Base-by-base conservation (phyloP, 352 stramenopile species). In the Aphanomyces astaci region DNA sequence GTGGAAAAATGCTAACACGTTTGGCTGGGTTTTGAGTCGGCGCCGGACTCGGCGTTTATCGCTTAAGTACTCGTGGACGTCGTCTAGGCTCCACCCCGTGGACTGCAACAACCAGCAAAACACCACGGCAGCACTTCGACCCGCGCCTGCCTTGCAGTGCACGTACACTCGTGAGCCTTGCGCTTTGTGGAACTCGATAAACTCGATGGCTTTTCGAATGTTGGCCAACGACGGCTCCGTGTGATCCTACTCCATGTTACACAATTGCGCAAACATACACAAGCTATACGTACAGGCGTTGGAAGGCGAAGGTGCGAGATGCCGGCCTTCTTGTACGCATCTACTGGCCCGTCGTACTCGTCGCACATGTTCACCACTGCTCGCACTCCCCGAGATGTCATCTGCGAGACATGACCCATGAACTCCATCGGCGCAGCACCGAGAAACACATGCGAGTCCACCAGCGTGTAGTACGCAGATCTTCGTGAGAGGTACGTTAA, bases 291-390 rank as follows among this genome's bases (percentile, higher is more conserved):
- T 81, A 96, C 87, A 5, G 97, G 90, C 4, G 93, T 98, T 3
- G 87, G 92, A 1, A 98, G 74, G 33, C 81, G 79, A 15, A 98
- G 78, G 53, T 98, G 84, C 46, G 86, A 72, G n/a, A 98, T 96
- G 54, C 91, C 83, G 9, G 91, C 72, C 63, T 87, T 80, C 59
- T 81, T 75, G 79, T 98, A 98, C 56, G 92, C 79, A 24, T 73
- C 70, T 22, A 88, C 63, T 2, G 96, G 96, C 0, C 96, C 96
- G 2, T 65, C 49, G 72, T 98, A 98, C 76, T 98, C 96, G 69
- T 98, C 93, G 72, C 94, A 98, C 66, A 98, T 80, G 65, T 98
- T 98, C 36, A 98, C 80, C 13, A 98, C 91, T 22, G 88, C 93
- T 25, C 88, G 83, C 13, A 98, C 83, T 13, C 89, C 78, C 63